Evolutionary conservation across 345 rosid genomes (phyloP), one percentile per base, ranked within the genome.

Genomic region (Lagerstroemia speciosa): DNA sequence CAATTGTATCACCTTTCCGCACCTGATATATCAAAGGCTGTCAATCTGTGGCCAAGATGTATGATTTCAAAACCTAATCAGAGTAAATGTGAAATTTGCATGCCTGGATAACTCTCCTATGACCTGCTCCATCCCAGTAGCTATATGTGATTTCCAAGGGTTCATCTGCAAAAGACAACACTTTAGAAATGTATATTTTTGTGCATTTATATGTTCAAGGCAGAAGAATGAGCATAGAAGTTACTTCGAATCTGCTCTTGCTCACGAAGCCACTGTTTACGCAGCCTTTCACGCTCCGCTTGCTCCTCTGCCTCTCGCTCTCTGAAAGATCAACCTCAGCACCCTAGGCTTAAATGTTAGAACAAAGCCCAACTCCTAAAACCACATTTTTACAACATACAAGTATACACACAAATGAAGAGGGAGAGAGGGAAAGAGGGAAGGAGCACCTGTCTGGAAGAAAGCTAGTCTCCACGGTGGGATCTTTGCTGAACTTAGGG

Each of bases 71-170:
- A 75, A 33, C 71, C 45, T 74, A 10, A 65, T 65, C 38, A 71
- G 17, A 41, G 8, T 61, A 62, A 38, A 68, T 6, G 45, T 69
- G 14, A 38, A 66, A 37, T 62, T 62, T 36, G 76, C 89, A 78
- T 72, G 74, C 99, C 87, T 88, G 97, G 76, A 92, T 79, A 74
- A 86, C 93, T 71, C 98, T 82, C 74, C 98, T 90, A 72, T 95
- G 99, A 38, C 98, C 99, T 7, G 97, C 83, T 68, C 99, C 99
- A 83, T 95, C 99, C 98, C 98, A 95, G 78, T 95, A 92, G 74
- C 98, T 95, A 85, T 95, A 95, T 72, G 99, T 95, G 64, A 95
- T 95, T 85, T 90, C 61, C 74, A 95, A 91, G 72, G 96, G 91
- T 79, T 95, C 99, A 71, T 84, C 99, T 95, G 83, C 71, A 72